Base-by-base conservation (phyloP, 2,329 filamentous ascomycete genomes). In the Cladophialophora bantiana region DNA sequence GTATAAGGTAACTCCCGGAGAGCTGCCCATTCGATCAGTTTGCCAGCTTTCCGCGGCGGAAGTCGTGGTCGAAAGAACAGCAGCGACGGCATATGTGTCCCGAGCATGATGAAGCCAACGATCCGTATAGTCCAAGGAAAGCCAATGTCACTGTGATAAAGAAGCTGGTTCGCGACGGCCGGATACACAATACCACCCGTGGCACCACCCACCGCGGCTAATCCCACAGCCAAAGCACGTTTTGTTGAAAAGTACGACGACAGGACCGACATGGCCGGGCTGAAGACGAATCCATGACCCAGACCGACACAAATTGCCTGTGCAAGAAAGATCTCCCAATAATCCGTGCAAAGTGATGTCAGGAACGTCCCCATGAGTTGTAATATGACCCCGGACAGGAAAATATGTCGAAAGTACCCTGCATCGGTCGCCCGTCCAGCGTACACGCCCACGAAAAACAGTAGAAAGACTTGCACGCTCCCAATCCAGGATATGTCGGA, bases 221-320 rank as follows among this genome's bases (percentile, higher is more conserved):
- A 82, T 15, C 94, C 94, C 1, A 91, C 95, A 1, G 93, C 93
- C 65, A 93, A 84, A 4, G 90, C 93, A 15, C 94, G 88, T 55
- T 88, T 88, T 5, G 80, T 80, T 34, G 87, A 84, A 83, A 97
- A 97, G 82, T 88, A 97, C 77, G 97, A 93, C 13, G 38, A 13
- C 10, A 40, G 10, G 12, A 40, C 13, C 10, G 10, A 5, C 38
- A 40, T 13, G 38, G 13, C 12, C 1, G 38, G 38, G 9, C 38
- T 5, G 13, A 40, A 40, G 4, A 40, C 15, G 9, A 40, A 5
- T 9, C 38, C 38, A 40, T 13, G 4, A 1, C 38, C 38, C 7
- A 40, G 12, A 13, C 38, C 38, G 4, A 13, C 15, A 13, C 7
- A 13, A 9, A 40, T 13, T 12, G 10, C 38, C 4, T 40, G 38